Conservation (phyloP, 1,139 yeast genomes). For the Arxiozyma slooffiae region DNA sequence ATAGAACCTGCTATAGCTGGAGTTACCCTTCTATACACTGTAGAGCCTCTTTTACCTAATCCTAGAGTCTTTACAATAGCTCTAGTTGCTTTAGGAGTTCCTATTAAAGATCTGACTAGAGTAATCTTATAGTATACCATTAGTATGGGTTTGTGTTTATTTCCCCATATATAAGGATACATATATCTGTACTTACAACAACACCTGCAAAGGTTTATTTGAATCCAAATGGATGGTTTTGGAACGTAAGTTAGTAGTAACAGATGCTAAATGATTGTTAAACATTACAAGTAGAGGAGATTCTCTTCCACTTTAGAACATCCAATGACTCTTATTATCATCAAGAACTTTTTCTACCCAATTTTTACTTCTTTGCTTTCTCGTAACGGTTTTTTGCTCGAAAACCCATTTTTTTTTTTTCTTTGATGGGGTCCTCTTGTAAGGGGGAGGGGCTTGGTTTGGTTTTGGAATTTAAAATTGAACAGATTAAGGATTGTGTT, state of each 20-base stretch:
- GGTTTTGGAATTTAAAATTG: no score
- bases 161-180: not conserved
- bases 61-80: conserved; percentile 67
- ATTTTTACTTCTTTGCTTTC: not conserved
- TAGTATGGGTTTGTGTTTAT: conserved; percentile 19
- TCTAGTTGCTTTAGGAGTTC: conserved; percentile 62
- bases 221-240: not conserved
- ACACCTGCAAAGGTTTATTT: not conserved
- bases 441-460: no score
- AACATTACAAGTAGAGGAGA: no score
- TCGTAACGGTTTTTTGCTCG: not conserved
- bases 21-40: conserved; percentile 62
- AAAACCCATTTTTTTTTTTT: not conserved
- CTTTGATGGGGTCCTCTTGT: not conserved
- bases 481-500: no score
- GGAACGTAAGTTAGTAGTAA: no score
- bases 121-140: conserved; percentile 54
- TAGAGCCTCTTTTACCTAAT: conserved; percentile 60
- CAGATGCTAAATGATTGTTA: no score
- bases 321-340: not conserved
- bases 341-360: not conserved
- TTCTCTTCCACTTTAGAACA: no score
- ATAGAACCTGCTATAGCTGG: conserved; percentile 82
- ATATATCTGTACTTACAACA: not conserved
- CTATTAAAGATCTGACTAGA: conserved; percentile 74